These are phyloP conservation scores for Euphorbia corollata DNA, from an alignment of 441 rosid species.

Conservation along the genomic window DNA sequence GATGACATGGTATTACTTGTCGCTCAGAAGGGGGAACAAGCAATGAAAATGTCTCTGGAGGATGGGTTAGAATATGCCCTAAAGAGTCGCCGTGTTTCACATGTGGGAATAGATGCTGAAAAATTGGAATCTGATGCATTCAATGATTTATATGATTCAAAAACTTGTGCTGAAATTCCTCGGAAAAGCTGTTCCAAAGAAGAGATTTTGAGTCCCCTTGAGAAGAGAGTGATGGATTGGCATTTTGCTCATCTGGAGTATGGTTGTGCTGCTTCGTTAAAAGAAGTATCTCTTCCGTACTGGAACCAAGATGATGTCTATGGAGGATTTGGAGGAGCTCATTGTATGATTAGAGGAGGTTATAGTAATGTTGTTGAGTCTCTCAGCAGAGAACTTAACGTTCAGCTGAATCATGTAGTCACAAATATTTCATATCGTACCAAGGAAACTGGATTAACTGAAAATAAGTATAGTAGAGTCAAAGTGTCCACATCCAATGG, in stretches of 20 bases:
- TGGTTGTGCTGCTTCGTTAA: constrained; percentile 96
- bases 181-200: constrained; percentile 35
- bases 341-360: constrained; percentile 99
- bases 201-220: constrained; percentile 81
- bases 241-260: constrained; percentile 97
- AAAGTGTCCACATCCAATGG: constrained; percentile 76
- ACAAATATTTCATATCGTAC: constrained; percentile 59
- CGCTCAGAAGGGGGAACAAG: constrained; percentile 83
- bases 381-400: constrained; percentile 64
- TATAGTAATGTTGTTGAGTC: constrained; percentile 83
- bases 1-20: constrained; percentile 89
- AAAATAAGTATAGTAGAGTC: constrained; percentile 38
- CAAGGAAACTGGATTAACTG: constrained; percentile 35
- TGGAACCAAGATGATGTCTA: constrained; percentile 99
- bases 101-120: constrained; percentile 38
- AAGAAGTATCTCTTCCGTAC: constrained; percentile 91
- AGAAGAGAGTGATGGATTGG: constrained; percentile 99
- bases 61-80: constrained; percentile 96
- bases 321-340: constrained; percentile 99
- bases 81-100: constrained; percentile 62
- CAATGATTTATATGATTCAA: constrained; percentile 76
- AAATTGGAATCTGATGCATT: constrained; percentile 47
- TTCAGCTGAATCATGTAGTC: constrained; percentile 63
- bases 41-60: constrained; percentile 90
- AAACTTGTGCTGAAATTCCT: constrained; percentile 50